These are phyloP conservation scores for Paralagenidium karlingii DNA, from an alignment of 352 stramenopile genomes.

Conservation along the genomic window DNA sequence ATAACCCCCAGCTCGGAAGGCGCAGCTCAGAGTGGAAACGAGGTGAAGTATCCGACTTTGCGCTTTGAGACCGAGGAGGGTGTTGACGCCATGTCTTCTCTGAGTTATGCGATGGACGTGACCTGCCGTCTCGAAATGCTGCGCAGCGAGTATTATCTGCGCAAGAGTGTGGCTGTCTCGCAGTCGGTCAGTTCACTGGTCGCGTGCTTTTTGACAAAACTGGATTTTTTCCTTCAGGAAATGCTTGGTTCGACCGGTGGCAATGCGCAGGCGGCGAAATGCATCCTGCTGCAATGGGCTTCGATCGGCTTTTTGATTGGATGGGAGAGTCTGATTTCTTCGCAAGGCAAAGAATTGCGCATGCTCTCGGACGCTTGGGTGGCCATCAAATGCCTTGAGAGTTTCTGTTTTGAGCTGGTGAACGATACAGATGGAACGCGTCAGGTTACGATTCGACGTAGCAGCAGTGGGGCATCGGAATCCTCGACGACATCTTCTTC, in stretches of 20 bases:
- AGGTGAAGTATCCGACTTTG: slow-evolving; percentile 66
- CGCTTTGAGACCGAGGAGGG: slow-evolving; percentile 48
- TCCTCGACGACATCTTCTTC: too few relatives aligned
- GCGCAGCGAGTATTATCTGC: slow-evolving; percentile 63
- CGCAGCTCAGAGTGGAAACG: too few relatives aligned
- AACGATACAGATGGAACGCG: neutral
- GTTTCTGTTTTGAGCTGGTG: slow-evolving; percentile 70
- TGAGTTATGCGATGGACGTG: slow-evolving; percentile 44
- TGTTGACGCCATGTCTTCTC: slow-evolving; percentile 30
- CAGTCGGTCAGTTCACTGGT: slow-evolving; percentile 74
- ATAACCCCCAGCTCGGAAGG: too few relatives aligned
- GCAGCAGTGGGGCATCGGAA: neutral
- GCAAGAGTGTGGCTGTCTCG: slow-evolving; percentile 73
- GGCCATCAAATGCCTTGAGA: slow-evolving; percentile 80
- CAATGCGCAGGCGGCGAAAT: slow-evolving; percentile 13
- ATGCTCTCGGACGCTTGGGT: slow-evolving; percentile 91
- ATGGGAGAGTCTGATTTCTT: slow-evolving; percentile 93
- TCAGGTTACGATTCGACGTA: slow-evolving; percentile 23
- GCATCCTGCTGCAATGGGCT: slow-evolving; percentile 54
- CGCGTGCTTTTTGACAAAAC: slow-evolving; percentile 60
- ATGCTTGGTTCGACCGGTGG: too few relatives aligned
- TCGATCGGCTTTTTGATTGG: slow-evolving; percentile 82
- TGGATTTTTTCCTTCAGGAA: slow-evolving; percentile 63
- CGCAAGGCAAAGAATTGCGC: slow-evolving; percentile 89
- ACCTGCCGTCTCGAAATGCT: slow-evolving; percentile 65